A percentile compares a stretch with the other conserved stretches of the same genome.
Evolutionary conservation across 1,284 basidiomycete genomes (phyloP).

Genomic region (Neotropicomus parvogracilis): DNA sequence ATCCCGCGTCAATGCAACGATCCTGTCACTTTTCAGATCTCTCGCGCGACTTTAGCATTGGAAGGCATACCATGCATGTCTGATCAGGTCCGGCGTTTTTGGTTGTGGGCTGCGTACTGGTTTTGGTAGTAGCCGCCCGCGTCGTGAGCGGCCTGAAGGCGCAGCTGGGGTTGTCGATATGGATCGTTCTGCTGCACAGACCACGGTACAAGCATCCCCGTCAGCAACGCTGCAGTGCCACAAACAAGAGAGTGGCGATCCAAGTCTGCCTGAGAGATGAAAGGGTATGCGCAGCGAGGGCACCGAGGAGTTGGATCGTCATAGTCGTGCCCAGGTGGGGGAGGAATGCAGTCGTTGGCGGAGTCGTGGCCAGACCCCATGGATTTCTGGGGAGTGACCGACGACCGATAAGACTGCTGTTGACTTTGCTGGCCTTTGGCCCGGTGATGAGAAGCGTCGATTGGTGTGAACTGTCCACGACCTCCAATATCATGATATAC

Average conservation of each 20-base stretch:
- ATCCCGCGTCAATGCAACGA: background rate
- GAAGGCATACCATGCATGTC: background rate
- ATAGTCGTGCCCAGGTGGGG: background rate
- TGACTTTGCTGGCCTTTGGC: background rate
- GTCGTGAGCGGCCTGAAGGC: background rate
- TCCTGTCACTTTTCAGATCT: background rate
- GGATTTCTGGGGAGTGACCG: background rate
- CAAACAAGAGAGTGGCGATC: conserved; percentile 7
- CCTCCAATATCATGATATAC: background rate
- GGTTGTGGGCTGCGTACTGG: background rate
- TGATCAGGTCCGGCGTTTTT: background rate
- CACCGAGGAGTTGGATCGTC: background rate
- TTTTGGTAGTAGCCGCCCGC: background rate
- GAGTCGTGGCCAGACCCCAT: background rate
- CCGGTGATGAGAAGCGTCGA: background rate
- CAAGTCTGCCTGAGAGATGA: conserved; percentile 1
- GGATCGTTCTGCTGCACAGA: background rate
- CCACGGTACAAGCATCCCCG: conserved; percentile 12
- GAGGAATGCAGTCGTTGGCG: background rate
- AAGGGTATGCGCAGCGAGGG: conserved; percentile 7
- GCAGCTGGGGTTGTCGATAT: background rate
- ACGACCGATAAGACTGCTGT: background rate
- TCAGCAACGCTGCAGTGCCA: conserved; percentile 9
- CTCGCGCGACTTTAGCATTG: background rate
- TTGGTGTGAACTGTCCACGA: background rate